phyloP scores from a whole-genome alignment of 306 rosid species.

The Vicia villosa region DNA sequence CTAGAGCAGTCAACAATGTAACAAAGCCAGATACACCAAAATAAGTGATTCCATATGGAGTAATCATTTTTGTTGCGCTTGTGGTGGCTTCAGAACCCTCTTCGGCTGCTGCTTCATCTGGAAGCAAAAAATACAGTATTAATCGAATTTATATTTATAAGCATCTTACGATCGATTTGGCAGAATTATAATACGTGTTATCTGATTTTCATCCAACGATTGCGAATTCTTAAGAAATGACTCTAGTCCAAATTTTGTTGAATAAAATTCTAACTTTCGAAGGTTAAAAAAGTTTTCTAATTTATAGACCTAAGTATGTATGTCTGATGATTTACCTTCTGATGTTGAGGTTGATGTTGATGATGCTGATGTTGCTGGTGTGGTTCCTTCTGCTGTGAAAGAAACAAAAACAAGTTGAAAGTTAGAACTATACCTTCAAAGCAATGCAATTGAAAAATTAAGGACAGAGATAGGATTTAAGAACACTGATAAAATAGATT shows the following conservation, averaged over 20 bases:
- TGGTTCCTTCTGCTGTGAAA: not conserved
- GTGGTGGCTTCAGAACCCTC: not conserved
- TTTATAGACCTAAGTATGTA: not conserved
- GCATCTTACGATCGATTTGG: not conserved
- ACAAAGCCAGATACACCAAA: conserved; percentile 32
- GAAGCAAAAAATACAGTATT: not conserved
- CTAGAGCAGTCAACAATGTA: conserved; percentile 33
- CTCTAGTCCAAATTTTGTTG: not conserved
- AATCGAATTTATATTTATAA: not conserved
- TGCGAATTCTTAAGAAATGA: not conserved
- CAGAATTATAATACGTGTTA: not conserved
- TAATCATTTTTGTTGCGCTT: conserved; percentile 33
- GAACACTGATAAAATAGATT: not conserved
- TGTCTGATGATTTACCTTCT: not conserved
- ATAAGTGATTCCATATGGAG: conserved; percentile 29
- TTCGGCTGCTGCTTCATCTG: not conserved
- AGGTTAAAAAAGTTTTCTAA: not conserved
- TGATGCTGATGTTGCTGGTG: not conserved
- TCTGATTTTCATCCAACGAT: not conserved
- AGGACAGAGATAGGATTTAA: not conserved
- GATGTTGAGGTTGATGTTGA: not conserved
- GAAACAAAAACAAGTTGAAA: conserved; percentile 7
- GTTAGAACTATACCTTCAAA: not conserved
- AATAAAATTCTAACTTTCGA: not conserved
- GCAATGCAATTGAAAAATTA: conserved; percentile 1